A percentile compares a stretch with the other conserved stretches of the same genome.
phyloP scores from a whole-genome alignment of 176 grass and related monocot species.

The Zoysia japonica region DNA sequence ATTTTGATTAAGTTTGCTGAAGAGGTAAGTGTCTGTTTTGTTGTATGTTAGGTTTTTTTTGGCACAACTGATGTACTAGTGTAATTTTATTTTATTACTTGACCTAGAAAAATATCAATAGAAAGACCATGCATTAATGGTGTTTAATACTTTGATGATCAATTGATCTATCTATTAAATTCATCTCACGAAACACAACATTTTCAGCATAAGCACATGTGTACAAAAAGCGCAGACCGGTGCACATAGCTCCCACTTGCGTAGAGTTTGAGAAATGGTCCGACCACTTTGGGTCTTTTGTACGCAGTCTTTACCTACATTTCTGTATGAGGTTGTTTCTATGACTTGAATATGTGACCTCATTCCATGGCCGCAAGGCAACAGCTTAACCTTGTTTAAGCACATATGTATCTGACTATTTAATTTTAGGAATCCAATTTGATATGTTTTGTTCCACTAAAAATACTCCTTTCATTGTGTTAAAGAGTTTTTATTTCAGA shows the following conservation, averaged over 20 bases:
- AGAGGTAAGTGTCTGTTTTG: conserved; percentile 57
- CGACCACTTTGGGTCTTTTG: too few relatives aligned
- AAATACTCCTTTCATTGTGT: background rate
- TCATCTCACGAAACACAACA: background rate
- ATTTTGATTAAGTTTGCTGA: conserved; percentile 98
- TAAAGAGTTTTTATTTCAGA: background rate
- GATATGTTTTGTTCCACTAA: background rate
- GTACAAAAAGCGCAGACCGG: too few relatives aligned
- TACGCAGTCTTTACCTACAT: too few relatives aligned
- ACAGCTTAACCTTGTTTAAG: background rate
- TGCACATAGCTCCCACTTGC: too few relatives aligned
- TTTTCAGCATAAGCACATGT: background rate
- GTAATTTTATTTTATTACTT: background rate
- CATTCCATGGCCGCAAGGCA: too few relatives aligned
- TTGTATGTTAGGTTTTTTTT: conserved; percentile 19
- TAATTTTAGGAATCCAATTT: background rate
- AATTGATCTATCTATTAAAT: background rate
- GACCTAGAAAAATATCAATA: background rate
- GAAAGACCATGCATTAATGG: background rate
- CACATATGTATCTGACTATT: background rate
- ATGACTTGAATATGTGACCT: too few relatives aligned
- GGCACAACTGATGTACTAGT: background rate
- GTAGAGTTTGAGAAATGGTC: too few relatives aligned
- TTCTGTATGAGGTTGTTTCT: too few relatives aligned
- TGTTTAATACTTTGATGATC: background rate